phyloP scores from a whole-genome alignment of 371 early-diverging fungal genomes.

The Entomophthora muscae region DNA sequence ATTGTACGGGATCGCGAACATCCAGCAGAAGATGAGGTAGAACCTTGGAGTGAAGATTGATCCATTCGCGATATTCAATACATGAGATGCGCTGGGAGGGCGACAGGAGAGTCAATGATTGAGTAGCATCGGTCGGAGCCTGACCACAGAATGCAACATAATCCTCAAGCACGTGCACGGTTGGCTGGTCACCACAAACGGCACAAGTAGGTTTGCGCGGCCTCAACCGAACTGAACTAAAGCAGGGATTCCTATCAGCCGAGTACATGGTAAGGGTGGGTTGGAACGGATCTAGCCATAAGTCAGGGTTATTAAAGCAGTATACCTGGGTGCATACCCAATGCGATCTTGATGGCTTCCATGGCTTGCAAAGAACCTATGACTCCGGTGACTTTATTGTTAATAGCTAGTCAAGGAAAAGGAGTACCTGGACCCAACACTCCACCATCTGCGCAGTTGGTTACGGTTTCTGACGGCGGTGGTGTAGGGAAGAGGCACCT shows the following conservation, averaged over 20 bases:
- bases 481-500: constrained; percentile 92
- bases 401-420: background rate
- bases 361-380: constrained; percentile 92
- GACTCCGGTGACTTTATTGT: constrained; percentile 62
- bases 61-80: background rate
- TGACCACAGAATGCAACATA: constrained; percentile 82
- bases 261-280: constrained; percentile 67
- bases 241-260: constrained; percentile 45
- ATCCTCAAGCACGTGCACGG: constrained; percentile 55
- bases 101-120: background rate
- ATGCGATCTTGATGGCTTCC: constrained; percentile 78
- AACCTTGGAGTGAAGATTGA: background rate
- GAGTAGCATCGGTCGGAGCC: constrained; percentile 52
- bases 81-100: background rate
- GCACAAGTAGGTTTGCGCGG: constrained; percentile 46
- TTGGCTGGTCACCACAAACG: constrained; percentile 73
- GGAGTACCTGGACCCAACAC: constrained; percentile 75
- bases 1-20: constrained; percentile 68
- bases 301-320: background rate
- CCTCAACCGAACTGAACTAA: constrained; percentile 64
- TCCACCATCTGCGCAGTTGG: constrained; percentile 93
- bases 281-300: constrained; percentile 8
- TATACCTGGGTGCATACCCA: constrained; percentile 13
- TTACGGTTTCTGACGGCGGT: constrained; percentile 71
- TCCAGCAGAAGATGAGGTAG: constrained; percentile 57